Base-by-base conservation (phyloP, 2,329 filamentous ascomycete species). In the Talaromyces sp. region DNA sequence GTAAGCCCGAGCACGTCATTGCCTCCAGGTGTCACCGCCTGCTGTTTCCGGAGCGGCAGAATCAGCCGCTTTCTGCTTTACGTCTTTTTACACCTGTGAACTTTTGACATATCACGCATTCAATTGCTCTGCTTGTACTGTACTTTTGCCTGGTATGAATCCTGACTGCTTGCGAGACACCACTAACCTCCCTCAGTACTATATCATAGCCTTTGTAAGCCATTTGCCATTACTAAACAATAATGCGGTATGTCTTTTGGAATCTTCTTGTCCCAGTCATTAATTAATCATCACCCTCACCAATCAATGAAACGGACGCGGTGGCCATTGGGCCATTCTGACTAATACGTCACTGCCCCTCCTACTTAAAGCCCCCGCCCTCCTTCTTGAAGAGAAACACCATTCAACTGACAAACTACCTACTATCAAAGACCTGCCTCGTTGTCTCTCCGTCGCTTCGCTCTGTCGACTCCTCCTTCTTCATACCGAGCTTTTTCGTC, bases 401-500 rank as follows among this genome's bases (percentile, higher is more conserved):
- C 29, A 41, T 52, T 14, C 27, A 21, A 57, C 46, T 57, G 31
- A 46, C 43, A 11, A 17, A 3, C 2, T 46, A n/a, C n/a, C n/a
- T n/a, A n/a, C n/a, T 2, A 17, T 46, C 8, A 21, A 46, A 24
- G 21, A 46, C n/a, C n/a, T 67, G 67, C 65, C 55, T 68, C 68
- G 54, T 57, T 63, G 54, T 57, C 41, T 57, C 38, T 57, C 8
- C 56, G 43, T 21, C 56, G 56, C 6, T n/a, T 58, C 46, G 32
- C 46, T 21, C 21, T 41, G 21, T 14, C 56, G 24, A 29, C 56
- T 19, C 19, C 17, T 17, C 27, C 41, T 21, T 2, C 41, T 21
- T 2, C 56, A 31, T 29, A 38, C 27, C 56, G 70, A 53, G 51
- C 67, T 50, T 75, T 75, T 62, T 68, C 70, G 48, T 66, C 65